Evolutionary conservation across 805 yeast species (phyloP), one percentile per base, ranked within the genome.

Genomic region (Zygoascus tannicola): DNA sequence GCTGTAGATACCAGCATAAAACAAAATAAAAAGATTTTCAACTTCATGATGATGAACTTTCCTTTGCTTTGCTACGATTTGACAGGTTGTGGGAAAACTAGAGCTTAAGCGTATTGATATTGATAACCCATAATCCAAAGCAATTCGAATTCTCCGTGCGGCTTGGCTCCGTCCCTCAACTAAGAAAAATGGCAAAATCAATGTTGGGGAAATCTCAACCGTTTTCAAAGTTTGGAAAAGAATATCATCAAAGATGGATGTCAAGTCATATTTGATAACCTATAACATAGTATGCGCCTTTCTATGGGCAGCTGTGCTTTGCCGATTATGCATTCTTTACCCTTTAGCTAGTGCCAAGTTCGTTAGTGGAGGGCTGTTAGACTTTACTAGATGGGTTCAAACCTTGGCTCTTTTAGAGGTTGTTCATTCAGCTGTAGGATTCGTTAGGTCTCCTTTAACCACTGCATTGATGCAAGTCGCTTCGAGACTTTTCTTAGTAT

Each of bases 381-480:
- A 68, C 18, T 63, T 78, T 52, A 72, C 83, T 39, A 79, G 82
- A 2, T 60, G 68, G 38, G 76, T 88, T 41, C 98, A 90, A 66
- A 71, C 84, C 16, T 66, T 78, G 39, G 97, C 97, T 0, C 51
- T 85, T 1, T 71, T 85, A 41, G 98, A 90, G 62, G 74, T 90
- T 19, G 70, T 76, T 56, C 92, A 90, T 60, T 75, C 95, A 1
- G 69, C 76, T 2, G 61, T 76, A 1, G 97, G 97, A 0, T 69
- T 81, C 39, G 97, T 92, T 32, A 77, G 81, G 53, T 81, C 97
- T 5, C 95, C 97, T 2, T 51, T 88, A 4, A 53, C 81, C 44
- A 92, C 97, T 23, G 86, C 97, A 0, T 71, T 70, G 14, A 80
- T 88, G 57, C 98, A 92, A 64, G 95, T 92, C 1, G 73, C 81